These are phyloP conservation scores for Ogataea wickerhamii DNA, from an alignment of 805 yeast genomes.

Conservation along the genomic window DNA sequence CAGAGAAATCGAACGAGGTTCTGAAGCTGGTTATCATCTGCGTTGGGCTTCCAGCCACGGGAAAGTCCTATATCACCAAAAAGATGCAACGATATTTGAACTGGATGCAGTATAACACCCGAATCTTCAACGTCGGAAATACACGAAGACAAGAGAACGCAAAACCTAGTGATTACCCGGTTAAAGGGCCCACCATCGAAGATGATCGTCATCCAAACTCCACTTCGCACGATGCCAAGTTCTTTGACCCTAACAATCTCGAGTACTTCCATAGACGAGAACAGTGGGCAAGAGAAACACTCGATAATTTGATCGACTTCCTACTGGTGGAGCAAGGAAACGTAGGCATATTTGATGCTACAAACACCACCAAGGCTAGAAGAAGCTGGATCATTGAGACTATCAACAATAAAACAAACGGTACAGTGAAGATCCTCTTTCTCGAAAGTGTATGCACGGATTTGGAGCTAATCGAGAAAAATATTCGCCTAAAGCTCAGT, in stretches of 20 bases:
- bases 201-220: constrained; percentile 16
- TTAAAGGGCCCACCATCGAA: constrained; percentile 32
- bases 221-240: constrained; percentile 37
- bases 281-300: constrained; percentile 49
- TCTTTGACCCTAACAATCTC: constrained; percentile 43
- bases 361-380: constrained; percentile 49
- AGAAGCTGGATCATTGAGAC: constrained; percentile 39
- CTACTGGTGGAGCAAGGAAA: constrained; percentile 41
- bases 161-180: constrained; percentile 36
- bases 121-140: constrained; percentile 72
- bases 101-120: constrained; percentile 59
- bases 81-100: constrained; percentile 56
- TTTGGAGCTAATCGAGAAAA: constrained; percentile 71
- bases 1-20: constrained; percentile 20
- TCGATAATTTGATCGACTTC: constrained; percentile 43
- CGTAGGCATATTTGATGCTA: constrained; percentile 59
- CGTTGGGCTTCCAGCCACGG: constrained; percentile 77
- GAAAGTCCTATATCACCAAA: constrained; percentile 69
- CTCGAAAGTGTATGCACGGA: constrained; percentile 84
- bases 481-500: constrained; percentile 76
- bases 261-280: constrained; percentile 45
- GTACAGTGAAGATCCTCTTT: constrained; percentile 38
- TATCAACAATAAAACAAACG: constrained; percentile 32
- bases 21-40: constrained; percentile 61
- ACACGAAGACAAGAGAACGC: constrained; percentile 56